These are phyloP conservation scores for Candida maltosa DNA, from an alignment of 805 yeast genomes.

Conservation along the genomic window DNA sequence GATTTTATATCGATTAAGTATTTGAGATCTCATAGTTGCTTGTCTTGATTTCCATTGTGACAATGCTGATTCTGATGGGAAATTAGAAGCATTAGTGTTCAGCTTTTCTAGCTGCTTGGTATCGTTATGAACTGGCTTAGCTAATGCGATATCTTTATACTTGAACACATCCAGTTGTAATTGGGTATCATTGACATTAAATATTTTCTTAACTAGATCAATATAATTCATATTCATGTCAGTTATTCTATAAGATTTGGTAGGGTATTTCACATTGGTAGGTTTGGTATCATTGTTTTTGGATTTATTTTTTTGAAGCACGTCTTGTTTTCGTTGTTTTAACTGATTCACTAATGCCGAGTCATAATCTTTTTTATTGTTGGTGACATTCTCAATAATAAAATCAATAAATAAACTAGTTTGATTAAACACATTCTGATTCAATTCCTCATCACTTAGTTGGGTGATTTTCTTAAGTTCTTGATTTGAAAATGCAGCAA, in stretches of 20 bases:
- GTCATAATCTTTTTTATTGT: slow-evolving; percentile 26
- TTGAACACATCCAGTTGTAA: slow-evolving; percentile 54
- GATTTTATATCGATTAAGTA: slow-evolving; percentile 26
- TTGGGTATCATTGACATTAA: slow-evolving; percentile 43
- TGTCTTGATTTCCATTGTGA: slow-evolving; percentile 33
- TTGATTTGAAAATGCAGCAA: slow-evolving; percentile 51
- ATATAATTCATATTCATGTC: slow-evolving; percentile 52
- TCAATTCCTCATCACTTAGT: slow-evolving; percentile 24
- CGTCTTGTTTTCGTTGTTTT: slow-evolving; percentile 17
- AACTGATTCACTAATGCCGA: slow-evolving; percentile 41
- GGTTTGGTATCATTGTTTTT: slow-evolving; percentile 7
- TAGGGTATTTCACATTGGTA: slow-evolving; percentile 19
- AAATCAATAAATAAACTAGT: slow-evolving; percentile 33
- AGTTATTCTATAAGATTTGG: slow-evolving; percentile 50
- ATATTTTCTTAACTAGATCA: slow-evolving; percentile 44
- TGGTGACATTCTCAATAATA: slow-evolving; percentile 35
- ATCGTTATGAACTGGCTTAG: slow-evolving; percentile 36
- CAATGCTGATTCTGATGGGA: slow-evolving; percentile 20
- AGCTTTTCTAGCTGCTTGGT: slow-evolving; percentile 11
- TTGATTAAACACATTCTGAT: slow-evolving; percentile 32
- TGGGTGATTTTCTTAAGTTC: slow-evolving; percentile 45
- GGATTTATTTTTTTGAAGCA: slow-evolving; percentile 34
- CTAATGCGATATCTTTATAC: slow-evolving; percentile 38
- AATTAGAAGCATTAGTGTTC: slow-evolving; percentile 6
- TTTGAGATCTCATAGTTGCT: slow-evolving; percentile 16